phyloP scores from a whole-genome alignment of 23 red algal genomes.

The Gracilaria domingensis region DNA sequence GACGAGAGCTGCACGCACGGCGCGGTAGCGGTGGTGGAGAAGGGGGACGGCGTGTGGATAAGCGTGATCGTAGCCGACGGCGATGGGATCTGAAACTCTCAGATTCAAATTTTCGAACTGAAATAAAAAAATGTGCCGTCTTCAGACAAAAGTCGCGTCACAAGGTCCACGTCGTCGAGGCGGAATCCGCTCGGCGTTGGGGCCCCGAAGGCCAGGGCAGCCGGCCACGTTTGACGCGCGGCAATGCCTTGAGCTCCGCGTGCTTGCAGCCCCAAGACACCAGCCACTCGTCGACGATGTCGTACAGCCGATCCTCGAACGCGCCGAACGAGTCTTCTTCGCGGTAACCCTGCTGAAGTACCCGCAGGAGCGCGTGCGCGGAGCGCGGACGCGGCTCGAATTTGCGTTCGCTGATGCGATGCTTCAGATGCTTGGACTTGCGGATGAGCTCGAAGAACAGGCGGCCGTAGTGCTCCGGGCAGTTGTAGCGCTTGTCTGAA shows the following conservation, averaged over 20 bases:
- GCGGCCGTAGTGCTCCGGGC: background rate
- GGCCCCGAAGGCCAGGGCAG: background rate
- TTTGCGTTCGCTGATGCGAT: background rate
- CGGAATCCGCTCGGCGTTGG: too few species aligned
- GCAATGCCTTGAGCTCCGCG: background rate
- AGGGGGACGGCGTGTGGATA: too few species aligned
- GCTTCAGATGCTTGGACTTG: background rate
- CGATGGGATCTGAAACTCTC: too few species aligned
- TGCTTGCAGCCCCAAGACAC: background rate
- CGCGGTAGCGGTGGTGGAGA: background rate
- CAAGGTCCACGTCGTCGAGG: background rate
- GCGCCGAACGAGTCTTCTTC: background rate
- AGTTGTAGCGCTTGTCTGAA: background rate
- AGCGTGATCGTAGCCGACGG: too few species aligned
- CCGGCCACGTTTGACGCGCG: background rate
- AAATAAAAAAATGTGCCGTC: too few species aligned
- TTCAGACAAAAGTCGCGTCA: background rate
- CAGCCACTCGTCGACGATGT: background rate
- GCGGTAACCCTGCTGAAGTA: background rate
- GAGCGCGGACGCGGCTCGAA: background rate
- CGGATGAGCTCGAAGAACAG: constrained; percentile 5
- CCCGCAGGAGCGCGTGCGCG: background rate
- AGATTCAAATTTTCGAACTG: too few species aligned
- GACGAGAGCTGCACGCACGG: background rate
- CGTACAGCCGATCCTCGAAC: background rate